Percentiles rank a stretch among this genome's conserved stretches.
phyloP scores from a whole-genome alignment of 2,329 filamentous ascomycete genomes.

The Claviceps purpurea region DNA sequence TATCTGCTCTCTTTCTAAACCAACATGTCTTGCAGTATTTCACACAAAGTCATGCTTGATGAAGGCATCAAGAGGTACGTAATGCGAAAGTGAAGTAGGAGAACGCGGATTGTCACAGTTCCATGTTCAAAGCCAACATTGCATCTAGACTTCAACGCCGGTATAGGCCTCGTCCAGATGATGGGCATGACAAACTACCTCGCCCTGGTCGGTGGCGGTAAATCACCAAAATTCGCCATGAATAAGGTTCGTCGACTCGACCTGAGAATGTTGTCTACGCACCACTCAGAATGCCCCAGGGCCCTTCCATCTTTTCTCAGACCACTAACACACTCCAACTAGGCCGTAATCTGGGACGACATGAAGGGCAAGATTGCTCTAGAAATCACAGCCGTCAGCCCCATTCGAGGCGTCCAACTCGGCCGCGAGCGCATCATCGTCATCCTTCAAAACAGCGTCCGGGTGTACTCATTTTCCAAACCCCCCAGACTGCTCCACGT shows the following conservation, averaged over 20 bases:
- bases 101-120: not conserved
- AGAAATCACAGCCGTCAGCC: constrained; percentile 69
- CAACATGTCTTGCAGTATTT: constrained; percentile 40
- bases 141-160: constrained; percentile 58
- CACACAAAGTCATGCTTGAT: constrained; percentile 59
- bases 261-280: not conserved
- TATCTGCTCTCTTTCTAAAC: not conserved
- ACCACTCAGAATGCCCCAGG: not conserved
- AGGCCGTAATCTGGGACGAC: constrained; percentile 88
- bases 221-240: constrained; percentile 69
- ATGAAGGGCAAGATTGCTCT: constrained; percentile 56
- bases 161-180: constrained; percentile 74
- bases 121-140: not conserved
- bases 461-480: constrained; percentile 67
- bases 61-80: constrained; percentile 37
- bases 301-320: not conserved
- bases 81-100: not conserved
- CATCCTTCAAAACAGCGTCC: constrained; percentile 67
- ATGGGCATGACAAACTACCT: constrained; percentile 77
- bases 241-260: constrained; percentile 50
- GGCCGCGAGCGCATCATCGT: constrained; percentile 66
- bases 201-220: constrained; percentile 79
- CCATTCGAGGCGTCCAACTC: constrained; percentile 67
- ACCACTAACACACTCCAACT: not conserved
- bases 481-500: constrained; percentile 56